Evolutionary conservation across 805 yeast species (phyloP).

Genomic region (Saccharomycopsis malanga): DNA sequence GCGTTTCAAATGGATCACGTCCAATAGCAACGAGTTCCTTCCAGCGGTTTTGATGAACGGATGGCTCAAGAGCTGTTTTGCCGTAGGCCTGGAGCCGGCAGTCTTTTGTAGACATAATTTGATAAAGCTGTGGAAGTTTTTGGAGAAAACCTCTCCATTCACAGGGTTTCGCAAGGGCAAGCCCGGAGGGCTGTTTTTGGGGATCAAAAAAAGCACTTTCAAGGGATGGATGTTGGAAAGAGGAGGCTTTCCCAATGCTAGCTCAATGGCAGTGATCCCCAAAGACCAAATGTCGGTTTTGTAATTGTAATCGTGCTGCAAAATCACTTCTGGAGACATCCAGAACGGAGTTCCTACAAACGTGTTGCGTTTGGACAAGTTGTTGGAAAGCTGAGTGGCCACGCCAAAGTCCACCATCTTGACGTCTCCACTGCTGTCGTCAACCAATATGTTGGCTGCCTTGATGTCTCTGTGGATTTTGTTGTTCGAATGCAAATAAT

Average conservation of each 20-base stretch:
- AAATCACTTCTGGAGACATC: slow-evolving; percentile 97
- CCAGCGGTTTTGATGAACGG: slow-evolving; percentile 45
- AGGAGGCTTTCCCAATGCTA: slow-evolving; percentile 70
- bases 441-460: slow-evolving; percentile 79
- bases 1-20: slow-evolving; percentile 38
- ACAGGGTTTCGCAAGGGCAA: slow-evolving; percentile 27
- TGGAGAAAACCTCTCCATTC: slow-evolving; percentile 28
- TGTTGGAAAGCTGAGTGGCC: slow-evolving; percentile 71
- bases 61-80: slow-evolving; percentile 55
- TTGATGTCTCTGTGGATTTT: slow-evolving; percentile 88
- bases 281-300: slow-evolving; percentile 95
- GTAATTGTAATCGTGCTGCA: slow-evolving; percentile 64
- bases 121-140: slow-evolving; percentile 64
- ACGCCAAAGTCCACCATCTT: slow-evolving; percentile 94
- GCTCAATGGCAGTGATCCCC: slow-evolving; percentile 73
- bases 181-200: slow-evolving; percentile 38
- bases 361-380: slow-evolving; percentile 54
- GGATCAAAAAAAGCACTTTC: slow-evolving; percentile 46
- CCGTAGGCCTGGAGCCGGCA: slow-evolving; percentile 60
- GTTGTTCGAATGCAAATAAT: slow-evolving; percentile 59
- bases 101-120: slow-evolving; percentile 61
- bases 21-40: slow-evolving; percentile 30
- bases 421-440: slow-evolving; percentile 52
- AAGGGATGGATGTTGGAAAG: slow-evolving; percentile 46
- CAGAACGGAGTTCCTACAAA: slow-evolving; percentile 95